Base-by-base conservation (phyloP, 305 asterid species). In the Withania somnifera region DNA sequence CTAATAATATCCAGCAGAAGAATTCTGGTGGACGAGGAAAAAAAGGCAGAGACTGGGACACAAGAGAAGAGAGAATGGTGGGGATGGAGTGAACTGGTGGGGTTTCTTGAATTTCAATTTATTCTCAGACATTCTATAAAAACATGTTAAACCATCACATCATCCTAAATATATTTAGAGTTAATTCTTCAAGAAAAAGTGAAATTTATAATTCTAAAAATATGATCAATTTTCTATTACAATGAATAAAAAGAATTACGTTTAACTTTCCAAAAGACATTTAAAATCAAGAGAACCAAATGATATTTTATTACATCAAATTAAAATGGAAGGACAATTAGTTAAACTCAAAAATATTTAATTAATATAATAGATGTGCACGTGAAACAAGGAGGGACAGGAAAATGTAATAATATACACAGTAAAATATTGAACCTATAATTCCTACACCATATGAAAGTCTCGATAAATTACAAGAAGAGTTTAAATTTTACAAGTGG, bases 301-400 rank as follows among this genome's bases (percentile, higher is more conserved):
- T n/a, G n/a, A n/a, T n/a, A n/a, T n/a, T n/a, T n/a, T n/a, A n/a
- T n/a, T n/a, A n/a, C n/a, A n/a, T n/a, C 36, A 32, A 4, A 32
- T 32, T 32, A 32, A 32, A 32, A 32, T 4, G 2, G 4, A n/a
- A 32, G 36, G 36, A 32, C 36, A 1, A 32, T 32, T 34, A 14
- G 19, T 50, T 50, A 50, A 50, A 14, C 56, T 50, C 19, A 14
- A 32, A 32, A 4, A 15, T 77, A 50, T 20, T 84, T 28, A 32
- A 2, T 42, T 78, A 63, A 71, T 81, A 86, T 89, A 83, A 87
- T 87, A 87, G 85, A 90, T 83, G 86, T 86, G 95, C 95, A 88
- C 88, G 90, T 90, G 91, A 88, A 86, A 84, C 77, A 34, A 63
- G 56, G 50, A 54, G 57, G 50, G 83, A 52, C 11, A 76, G 40